A percentile compares a stretch with the other conserved stretches of the same genome.
These are phyloP conservation scores for Rhodamnia rubescens DNA, from an alignment of 345 rosid species.

Conservation along the genomic window DNA sequence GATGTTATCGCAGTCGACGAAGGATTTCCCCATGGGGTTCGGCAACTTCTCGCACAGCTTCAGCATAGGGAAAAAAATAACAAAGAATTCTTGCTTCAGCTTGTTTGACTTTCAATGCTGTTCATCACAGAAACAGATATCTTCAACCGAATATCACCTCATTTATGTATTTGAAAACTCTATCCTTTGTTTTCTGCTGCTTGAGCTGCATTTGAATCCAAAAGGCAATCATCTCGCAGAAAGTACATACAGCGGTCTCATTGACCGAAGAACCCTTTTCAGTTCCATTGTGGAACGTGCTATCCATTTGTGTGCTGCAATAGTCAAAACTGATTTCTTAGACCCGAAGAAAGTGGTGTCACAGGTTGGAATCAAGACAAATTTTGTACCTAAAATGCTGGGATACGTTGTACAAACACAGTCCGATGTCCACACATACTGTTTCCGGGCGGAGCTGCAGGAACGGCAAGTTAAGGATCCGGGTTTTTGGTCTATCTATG, in stretches of 20 bases:
- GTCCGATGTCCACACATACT: conserved; percentile 37
- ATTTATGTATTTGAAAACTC: conserved; percentile 19
- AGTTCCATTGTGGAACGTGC: not conserved
- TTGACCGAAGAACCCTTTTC: not conserved
- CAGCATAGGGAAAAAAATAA: not conserved
- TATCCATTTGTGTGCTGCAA: conserved; percentile 16
- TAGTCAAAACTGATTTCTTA: no score
- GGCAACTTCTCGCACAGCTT: conserved; percentile 49
- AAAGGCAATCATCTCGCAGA: conserved; percentile 45
- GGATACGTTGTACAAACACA: conserved; percentile 21
- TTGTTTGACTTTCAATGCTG: not conserved
- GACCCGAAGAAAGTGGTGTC: not conserved
- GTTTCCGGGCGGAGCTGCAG: conserved; percentile 37
- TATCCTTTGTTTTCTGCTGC: conserved; percentile 32
- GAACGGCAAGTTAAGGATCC: not conserved
- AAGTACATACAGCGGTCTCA: conserved; percentile 23
- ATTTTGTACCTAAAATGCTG: conserved; percentile 3
- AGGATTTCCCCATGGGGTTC: conserved; percentile 31
- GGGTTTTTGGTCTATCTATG: not conserved
- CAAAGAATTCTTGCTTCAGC: not conserved
- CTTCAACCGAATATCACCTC: conserved; percentile 15
- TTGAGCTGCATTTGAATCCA: conserved; percentile 51
- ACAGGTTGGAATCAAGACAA: not conserved
- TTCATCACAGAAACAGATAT: not conserved
- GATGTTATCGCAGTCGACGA: conserved; percentile 31